Conservation (phyloP, 768 basidiomycete genomes). For the Psilocybe cyanescens region DNA sequence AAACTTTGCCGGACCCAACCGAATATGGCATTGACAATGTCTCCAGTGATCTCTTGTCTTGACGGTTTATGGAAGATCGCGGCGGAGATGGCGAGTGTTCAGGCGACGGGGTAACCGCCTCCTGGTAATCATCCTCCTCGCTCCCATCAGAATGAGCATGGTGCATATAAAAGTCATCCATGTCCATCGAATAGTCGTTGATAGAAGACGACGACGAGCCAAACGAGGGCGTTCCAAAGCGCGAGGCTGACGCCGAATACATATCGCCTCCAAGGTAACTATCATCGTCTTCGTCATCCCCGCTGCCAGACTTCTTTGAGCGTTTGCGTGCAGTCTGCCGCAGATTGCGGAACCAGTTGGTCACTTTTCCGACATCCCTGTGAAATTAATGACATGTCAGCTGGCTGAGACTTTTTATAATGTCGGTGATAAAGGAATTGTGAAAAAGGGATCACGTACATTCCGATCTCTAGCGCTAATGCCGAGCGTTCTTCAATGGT, state of each 20-base stretch:
- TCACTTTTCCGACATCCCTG: slow-evolving; percentile 84
- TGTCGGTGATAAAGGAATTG: slow-evolving; percentile 12
- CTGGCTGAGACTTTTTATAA: slow-evolving; percentile 8
- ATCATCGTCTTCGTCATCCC: slow-evolving; percentile 51
- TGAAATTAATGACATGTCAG: slow-evolving; percentile 19
- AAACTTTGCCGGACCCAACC: slow-evolving; percentile 53
- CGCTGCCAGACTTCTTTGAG: slow-evolving; percentile 51
- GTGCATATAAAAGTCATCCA: slow-evolving; percentile 50
- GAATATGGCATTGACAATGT: slow-evolving; percentile 23
- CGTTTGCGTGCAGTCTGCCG: slow-evolving; percentile 82
- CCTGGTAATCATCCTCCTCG: slow-evolving; percentile 69
- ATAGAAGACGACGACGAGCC: slow-evolving; percentile 56
- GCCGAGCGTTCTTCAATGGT: slow-evolving; percentile 80
- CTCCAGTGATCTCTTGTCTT: slow-evolving; percentile 19
- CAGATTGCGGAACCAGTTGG: slow-evolving; percentile 88
- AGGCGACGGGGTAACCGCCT: slow-evolving; percentile 75
- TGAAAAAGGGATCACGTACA: slow-evolving; percentile 44
- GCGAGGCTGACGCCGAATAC: slow-evolving; percentile 51
- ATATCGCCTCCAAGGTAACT: slow-evolving; percentile 26
- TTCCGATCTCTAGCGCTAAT: slow-evolving; percentile 77
- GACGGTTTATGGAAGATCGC: slow-evolving; percentile 13
- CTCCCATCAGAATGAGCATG: slow-evolving; percentile 57
- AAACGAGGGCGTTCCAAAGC: slow-evolving; percentile 53
- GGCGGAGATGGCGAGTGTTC: slow-evolving; percentile 43
- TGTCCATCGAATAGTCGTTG: slow-evolving; percentile 51